Base-by-base conservation (phyloP, 2,329 filamentous ascomycete species). In the Colletotrichum destructivum region DNA sequence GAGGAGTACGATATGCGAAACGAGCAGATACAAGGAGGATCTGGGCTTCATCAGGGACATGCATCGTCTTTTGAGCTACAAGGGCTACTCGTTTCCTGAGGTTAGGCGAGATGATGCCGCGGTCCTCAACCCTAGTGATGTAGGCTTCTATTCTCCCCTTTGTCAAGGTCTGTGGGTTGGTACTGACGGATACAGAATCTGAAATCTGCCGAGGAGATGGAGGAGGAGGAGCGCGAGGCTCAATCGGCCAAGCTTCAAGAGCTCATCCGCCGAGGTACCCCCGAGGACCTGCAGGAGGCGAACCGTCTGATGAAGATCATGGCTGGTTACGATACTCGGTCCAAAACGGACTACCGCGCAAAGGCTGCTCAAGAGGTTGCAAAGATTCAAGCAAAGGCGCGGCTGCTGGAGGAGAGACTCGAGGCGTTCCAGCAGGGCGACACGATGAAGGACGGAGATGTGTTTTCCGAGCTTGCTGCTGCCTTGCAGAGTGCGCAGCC, bases 291-390 rank as follows among this genome's bases (percentile, higher is more conserved):
- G 71, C 96, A 98, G 81, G 96, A 99, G 85, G 96, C 96, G 65
- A 99, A 98, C 80, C 92, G 94, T 76, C 87, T 99, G 64, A 99
- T 99, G 96, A 99, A 99, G 84, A 89, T 99, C 75, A 98, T 99
- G 96, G 96, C 96, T 64, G 96, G 96, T 74, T 99, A 94, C 82
- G 96, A 99, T 81, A 98, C 94, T 70, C 88, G 95, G 76, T 93
- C 94, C 81, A 98, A 98, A 85, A 98, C 96, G 1, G 96, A 99
- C 84, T 99, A 98, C 83, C 92, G 96, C 75, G 96, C 96, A 74
- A 99, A 99, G 83, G 96, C 96, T 1, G 96, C 96, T 12, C 95
- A 98, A 80, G 96, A 99, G 74, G 94, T 99, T 9, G 89, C 90
- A 75, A 97, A 94, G 84, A 95, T 99, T 70, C 96, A 98, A 81